phyloP scores from a whole-genome alignment of 2,329 filamentous ascomycete species.

The Bertia moriformis region DNA sequence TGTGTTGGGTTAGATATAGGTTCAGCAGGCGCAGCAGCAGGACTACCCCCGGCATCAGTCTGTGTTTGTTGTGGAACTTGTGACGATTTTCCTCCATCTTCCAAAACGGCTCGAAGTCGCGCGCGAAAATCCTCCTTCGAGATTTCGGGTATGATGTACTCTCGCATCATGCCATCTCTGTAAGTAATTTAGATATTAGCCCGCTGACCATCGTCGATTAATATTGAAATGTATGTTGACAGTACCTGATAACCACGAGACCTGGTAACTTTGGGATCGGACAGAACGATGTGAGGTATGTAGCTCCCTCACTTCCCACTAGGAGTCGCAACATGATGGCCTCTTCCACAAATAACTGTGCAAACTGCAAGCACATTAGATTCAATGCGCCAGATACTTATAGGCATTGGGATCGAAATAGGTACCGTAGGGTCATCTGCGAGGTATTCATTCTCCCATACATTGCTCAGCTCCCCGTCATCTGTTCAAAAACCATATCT shows the following conservation, averaged over 20 bases:
- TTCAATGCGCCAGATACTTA: too few relatives aligned
- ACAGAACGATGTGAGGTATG: conserved; percentile 69
- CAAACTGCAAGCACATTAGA: conserved; percentile 7
- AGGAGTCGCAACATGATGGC: conserved; percentile 57
- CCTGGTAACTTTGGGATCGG: conserved; percentile 67
- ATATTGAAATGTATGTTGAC: conserved; percentile 1
- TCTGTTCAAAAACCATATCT: conserved; percentile 31
- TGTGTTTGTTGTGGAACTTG: background rate
- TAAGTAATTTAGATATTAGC: background rate
- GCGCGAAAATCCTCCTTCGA: background rate
- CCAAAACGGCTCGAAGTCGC: conserved; percentile 4
- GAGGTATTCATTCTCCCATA: conserved; percentile 61
- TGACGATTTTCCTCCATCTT: background rate
- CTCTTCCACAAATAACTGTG: conserved; percentile 42
- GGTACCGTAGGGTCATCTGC: conserved; percentile 33
- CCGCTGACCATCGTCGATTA: background rate
- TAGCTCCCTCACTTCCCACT: conserved; percentile 66
- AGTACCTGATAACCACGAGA: conserved; percentile 62
- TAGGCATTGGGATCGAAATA: too few relatives aligned
- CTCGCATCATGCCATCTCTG: background rate
- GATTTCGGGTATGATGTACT: background rate
- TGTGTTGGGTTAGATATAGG: too few relatives aligned
- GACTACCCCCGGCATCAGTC: background rate
- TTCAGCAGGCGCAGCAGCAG: background rate
- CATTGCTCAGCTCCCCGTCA: conserved; percentile 49